phyloP scores from a whole-genome alignment of 1,139 yeast species.

The Groenewaldozyma auringiensis region DNA sequence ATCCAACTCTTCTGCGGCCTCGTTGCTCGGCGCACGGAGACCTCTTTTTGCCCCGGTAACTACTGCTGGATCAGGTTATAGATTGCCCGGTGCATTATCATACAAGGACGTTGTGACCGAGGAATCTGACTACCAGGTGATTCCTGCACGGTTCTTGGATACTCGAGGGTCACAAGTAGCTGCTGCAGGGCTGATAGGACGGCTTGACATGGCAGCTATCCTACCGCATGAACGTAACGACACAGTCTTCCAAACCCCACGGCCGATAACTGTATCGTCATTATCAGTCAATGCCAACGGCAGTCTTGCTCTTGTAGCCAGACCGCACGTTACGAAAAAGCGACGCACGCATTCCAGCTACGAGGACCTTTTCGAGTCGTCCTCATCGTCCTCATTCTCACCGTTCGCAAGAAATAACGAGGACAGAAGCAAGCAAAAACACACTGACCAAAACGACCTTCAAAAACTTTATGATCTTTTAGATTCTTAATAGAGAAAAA shows the following conservation, averaged over 20 bases:
- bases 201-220: background rate
- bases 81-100: constrained; percentile 1
- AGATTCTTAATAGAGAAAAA: background rate
- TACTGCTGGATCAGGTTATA: background rate
- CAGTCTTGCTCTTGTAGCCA: background rate
- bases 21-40: background rate
- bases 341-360: background rate
- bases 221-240: constrained; percentile 2
- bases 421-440: background rate
- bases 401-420: no score
- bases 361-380: background rate
- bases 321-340: background rate
- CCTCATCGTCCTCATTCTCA: background rate
- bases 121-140: background rate
- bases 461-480: background rate
- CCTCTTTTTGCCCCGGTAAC: background rate
- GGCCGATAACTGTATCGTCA: constrained; percentile 1
- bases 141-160: constrained; percentile 1
- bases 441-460: background rate
- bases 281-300: background rate
- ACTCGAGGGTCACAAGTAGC: constrained; percentile 2
- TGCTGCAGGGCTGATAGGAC: background rate
- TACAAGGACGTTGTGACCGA: background rate
- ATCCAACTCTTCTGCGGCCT: background rate
- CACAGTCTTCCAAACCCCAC: background rate